Evolutionary conservation across 805 yeast genomes (phyloP).

Genomic region (Hanseniaspora lachancei): DNA sequence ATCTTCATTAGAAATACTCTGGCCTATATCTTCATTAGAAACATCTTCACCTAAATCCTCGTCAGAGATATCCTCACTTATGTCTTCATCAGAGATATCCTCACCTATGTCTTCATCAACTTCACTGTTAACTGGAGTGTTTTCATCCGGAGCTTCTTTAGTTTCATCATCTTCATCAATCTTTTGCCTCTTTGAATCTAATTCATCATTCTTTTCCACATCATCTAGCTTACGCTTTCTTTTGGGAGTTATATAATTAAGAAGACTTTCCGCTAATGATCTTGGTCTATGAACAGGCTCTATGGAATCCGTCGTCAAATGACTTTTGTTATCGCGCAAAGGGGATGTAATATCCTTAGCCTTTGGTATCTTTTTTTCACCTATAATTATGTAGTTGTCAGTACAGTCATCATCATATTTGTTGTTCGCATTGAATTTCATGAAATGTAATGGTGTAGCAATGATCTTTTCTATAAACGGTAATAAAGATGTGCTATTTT

Average conservation of each 20-base stretch:
- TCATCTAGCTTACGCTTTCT: slow-evolving; percentile 17
- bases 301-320: background rate
- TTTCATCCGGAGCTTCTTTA: slow-evolving; percentile 13
- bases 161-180: slow-evolving; percentile 1
- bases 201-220: background rate
- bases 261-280: slow-evolving; percentile 48
- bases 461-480: slow-evolving; percentile 12
- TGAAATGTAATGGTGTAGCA: slow-evolving; percentile 7
- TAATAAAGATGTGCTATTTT: background rate
- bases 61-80: slow-evolving; percentile 16
- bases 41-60: slow-evolving; percentile 1
- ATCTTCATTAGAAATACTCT: slow-evolving; percentile 3
- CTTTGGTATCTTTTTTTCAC: background rate
- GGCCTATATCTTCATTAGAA: background rate
- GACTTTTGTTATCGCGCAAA: background rate
- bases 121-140: slow-evolving; percentile 13
- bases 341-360: background rate
- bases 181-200: background rate
- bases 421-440: slow-evolving; percentile 2
- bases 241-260: slow-evolving; percentile 34
- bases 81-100: slow-evolving; percentile 27
- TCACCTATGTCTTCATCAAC: slow-evolving; percentile 28
- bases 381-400: slow-evolving; percentile 2
- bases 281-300: slow-evolving; percentile 15
- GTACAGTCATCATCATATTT: background rate